These are phyloP conservation scores for Williopsis jadinii DNA, from an alignment of 1,139 yeast species.

Conservation along the genomic window DNA sequence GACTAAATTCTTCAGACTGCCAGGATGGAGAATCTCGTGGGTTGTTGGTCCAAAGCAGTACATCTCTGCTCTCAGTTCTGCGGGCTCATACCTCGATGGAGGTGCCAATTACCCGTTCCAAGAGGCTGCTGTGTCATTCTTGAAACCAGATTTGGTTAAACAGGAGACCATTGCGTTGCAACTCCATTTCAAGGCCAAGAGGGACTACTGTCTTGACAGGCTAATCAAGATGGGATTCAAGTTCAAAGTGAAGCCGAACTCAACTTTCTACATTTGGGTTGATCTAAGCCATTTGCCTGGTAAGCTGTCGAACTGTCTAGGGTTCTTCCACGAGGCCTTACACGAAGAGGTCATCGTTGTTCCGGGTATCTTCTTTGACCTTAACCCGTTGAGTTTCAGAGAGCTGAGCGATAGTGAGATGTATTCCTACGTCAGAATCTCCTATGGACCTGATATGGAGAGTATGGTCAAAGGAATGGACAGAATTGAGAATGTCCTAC, in stretches of 20 bases:
- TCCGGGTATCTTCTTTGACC: slow-evolving; percentile 62
- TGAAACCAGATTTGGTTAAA: slow-evolving; percentile 45
- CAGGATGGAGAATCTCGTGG: slow-evolving; percentile 72
- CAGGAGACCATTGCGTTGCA: slow-evolving; percentile 58
- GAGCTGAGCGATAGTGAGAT: slow-evolving; percentile 56
- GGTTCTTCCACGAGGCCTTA: slow-evolving; percentile 63
- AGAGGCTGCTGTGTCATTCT: slow-evolving; percentile 52
- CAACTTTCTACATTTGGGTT: slow-evolving; percentile 62
- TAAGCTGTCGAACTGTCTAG: slow-evolving; percentile 53
- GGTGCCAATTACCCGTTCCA: slow-evolving; percentile 64
- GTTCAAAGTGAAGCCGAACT: slow-evolving; percentile 49
- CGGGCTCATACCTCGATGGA: slow-evolving; percentile 61
- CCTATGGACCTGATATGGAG: slow-evolving; percentile 58
- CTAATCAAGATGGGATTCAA: slow-evolving; percentile 51
- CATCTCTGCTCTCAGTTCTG: slow-evolving; percentile 50
- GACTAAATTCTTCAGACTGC: slow-evolving; percentile 59
- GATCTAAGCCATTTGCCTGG: slow-evolving; percentile 54
- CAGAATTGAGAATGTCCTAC: slow-evolving; percentile 52
- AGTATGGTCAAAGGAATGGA: slow-evolving; percentile 58
- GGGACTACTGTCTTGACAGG: slow-evolving; percentile 51
- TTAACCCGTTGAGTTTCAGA: slow-evolving; percentile 58
- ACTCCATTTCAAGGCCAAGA: slow-evolving; percentile 51
- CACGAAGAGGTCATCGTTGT: slow-evolving; percentile 60
- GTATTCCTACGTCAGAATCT: slow-evolving; percentile 56
- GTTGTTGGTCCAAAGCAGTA: slow-evolving; percentile 61